Percentiles rank a stretch among this genome's conserved stretches.
Evolutionary conservation across 1,284 basidiomycete species (phyloP).

Genomic region (Malassezia japonica): DNA sequence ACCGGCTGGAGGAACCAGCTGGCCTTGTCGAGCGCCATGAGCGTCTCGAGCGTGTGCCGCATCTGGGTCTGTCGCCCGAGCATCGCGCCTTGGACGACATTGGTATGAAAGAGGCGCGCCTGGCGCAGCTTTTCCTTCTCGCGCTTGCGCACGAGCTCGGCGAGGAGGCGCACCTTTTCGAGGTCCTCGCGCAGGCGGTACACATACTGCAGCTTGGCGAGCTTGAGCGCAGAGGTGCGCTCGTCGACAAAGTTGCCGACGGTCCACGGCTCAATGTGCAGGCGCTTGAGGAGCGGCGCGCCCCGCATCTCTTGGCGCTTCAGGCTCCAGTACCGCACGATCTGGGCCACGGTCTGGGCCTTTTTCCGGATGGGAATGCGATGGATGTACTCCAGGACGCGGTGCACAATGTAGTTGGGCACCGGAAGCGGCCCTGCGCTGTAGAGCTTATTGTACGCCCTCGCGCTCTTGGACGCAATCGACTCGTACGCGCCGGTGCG

Average conservation of each 20-base stretch:
- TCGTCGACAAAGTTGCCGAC: constrained; percentile 62
- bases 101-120: constrained; percentile 60
- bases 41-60: constrained; percentile 60
- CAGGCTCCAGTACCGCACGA: constrained; percentile 91
- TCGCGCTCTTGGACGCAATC: constrained; percentile 50
- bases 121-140: constrained; percentile 74
- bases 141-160: constrained; percentile 66
- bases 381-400: constrained; percentile 66
- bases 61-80: constrained; percentile 59
- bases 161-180: constrained; percentile 62
- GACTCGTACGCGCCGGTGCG: constrained; percentile 11
- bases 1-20: constrained; percentile 37
- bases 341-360: constrained; percentile 62
- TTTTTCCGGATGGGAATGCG: constrained; percentile 69
- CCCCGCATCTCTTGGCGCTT: constrained; percentile 86
- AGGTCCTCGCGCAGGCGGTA: constrained; percentile 68
- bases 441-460: constrained; percentile 55
- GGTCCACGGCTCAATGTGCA: constrained; percentile 97
- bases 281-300: constrained; percentile 79
- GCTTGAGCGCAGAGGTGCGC: constrained; percentile 56
- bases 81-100: constrained; percentile 57
- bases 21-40: constrained; percentile 56
- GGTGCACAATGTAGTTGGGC: constrained; percentile 55
- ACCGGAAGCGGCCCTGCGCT: constrained; percentile 53
- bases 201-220: constrained; percentile 60